These are phyloP conservation scores for Cladosporium sp. DNA, from an alignment of 2,329 filamentous ascomycete genomes.

Conservation along the genomic window DNA sequence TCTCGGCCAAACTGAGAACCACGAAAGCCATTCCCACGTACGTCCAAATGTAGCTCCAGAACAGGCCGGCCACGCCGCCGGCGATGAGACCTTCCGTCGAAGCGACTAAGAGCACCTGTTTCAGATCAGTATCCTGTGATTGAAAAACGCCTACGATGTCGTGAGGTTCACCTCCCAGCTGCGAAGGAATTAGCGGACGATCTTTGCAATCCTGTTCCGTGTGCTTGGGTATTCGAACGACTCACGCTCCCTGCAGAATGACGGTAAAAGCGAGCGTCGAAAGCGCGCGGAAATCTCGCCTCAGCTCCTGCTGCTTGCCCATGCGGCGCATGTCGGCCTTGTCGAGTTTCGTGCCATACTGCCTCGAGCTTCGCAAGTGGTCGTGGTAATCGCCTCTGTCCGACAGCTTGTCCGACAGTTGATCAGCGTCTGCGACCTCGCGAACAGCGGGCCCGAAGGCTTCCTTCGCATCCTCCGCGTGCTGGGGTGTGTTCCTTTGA, in stretches of 20 bases:
- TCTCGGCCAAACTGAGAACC: slow-evolving; percentile 30
- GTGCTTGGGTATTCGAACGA: background rate
- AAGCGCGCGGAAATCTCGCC: slow-evolving; percentile 46
- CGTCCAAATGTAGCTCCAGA: slow-evolving; percentile 28
- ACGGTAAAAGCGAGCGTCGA: slow-evolving; percentile 30
- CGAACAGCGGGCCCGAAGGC: slow-evolving; percentile 1
- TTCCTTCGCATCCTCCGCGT: background rate
- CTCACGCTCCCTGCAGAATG: slow-evolving; percentile 18
- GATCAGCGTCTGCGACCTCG: slow-evolving; percentile 16
- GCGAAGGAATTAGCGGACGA: background rate
- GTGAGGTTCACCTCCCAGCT: slow-evolving; percentile 21
- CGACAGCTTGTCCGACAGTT: slow-evolving; percentile 16
- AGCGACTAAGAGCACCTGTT: slow-evolving; percentile 32
- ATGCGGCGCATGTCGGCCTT: slow-evolving; percentile 43
- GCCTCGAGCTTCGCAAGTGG: slow-evolving; percentile 16
- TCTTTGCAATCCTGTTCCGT: too few relatives aligned
- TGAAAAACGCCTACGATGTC: background rate
- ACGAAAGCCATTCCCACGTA: slow-evolving; percentile 29
- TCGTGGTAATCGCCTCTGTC: slow-evolving; percentile 21
- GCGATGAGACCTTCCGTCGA: slow-evolving; percentile 23
- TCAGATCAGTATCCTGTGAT: background rate
- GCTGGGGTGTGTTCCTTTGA: background rate
- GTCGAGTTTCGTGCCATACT: slow-evolving; percentile 26
- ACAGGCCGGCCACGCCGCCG: slow-evolving; percentile 27
- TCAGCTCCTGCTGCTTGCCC: slow-evolving; percentile 47